Base-by-base conservation (phyloP, 768 basidiomycete genomes). In the Strobilomyces echinocephalus region DNA sequence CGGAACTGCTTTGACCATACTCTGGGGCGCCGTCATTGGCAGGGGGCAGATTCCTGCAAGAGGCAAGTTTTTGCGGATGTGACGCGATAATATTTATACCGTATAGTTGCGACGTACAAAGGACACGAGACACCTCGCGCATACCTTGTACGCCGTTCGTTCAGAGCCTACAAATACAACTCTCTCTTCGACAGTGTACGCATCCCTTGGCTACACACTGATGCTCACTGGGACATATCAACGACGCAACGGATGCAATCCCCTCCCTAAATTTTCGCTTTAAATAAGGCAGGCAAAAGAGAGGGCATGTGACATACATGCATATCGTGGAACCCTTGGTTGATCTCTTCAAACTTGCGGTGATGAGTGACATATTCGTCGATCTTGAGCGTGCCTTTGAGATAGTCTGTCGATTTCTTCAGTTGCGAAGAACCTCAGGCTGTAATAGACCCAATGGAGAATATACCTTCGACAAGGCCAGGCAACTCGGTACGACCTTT, bases 401-500 rank as follows among this genome's bases (percentile, higher is more conserved):
- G 79, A 71, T 95, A 95, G 60, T 93, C 92, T 88, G 63, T 51
- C 4, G 3, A 61, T 39, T 47, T 42, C 35, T 54, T 59, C 16
- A 46, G 50, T 42, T 0, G 42, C 44, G 30, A 49, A 11, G 11
- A 18, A 30, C 35, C 46, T n/a, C n/a, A n/a, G n/a, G n/a, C n/a
- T 15, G n/a, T 10, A 16, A 18, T 0, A 18, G 18, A 35, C 6
- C 10, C 4, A 36, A 40, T 31, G 28, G 49, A 5, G 58, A 14
- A 31, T 71, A 60, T 55, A 91, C 91, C 91, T 70, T 95, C 85
- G 8, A 97, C 94, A 33, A 97, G 83, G 21, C 90, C 91, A 41
- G 95, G 95, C 39, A 97, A 76, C 72, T 98, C 95, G 16, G 95
- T 93, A 53, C 97, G 83, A 34, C 95, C 97, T 76, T 98, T 98